A percentile compares a stretch with the other conserved stretches of the same genome.
Conservation (phyloP, 345 rosid species). For the Camelina neglecta region DNA sequence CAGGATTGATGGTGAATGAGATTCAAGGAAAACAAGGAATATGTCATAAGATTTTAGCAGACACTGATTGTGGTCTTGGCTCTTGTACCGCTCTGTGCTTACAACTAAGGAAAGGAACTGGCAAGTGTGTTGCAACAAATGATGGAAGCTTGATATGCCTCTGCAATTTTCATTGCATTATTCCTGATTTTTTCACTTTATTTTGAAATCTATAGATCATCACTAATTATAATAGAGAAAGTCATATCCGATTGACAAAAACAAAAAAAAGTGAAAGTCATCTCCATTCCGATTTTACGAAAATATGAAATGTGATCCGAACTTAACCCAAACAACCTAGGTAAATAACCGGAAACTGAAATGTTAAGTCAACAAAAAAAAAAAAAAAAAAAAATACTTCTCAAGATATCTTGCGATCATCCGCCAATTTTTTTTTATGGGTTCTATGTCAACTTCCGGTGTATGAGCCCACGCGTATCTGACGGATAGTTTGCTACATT, state of each 20-base stretch:
- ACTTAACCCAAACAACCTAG: no score
- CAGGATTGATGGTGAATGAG: conserved; percentile 12
- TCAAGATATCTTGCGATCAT: no score
- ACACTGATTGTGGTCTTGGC: conserved; percentile 18
- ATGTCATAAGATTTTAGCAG: not conserved
- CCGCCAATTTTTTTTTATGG: no score
- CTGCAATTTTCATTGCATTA: not conserved
- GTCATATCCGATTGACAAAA: no score
- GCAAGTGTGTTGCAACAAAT: not conserved
- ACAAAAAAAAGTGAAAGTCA: no score
- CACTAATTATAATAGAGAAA: not conserved
- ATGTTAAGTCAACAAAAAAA: no score
- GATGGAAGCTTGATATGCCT: not conserved
- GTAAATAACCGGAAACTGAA: no score
- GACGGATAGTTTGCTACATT: no score
- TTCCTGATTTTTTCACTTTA: not conserved
- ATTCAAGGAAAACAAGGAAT: not conserved
- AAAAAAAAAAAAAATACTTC: no score
- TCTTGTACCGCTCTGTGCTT: conserved; percentile 7
- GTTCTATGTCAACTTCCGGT: no score
- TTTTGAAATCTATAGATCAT: not conserved
- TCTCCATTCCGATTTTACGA: not conserved
- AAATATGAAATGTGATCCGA: no score
- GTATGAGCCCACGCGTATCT: no score
- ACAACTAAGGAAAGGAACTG: not conserved